A percentile compares a stretch with the other conserved stretches of the same genome.
phyloP scores from a whole-genome alignment of 192 early-diverging fungal genomes.

The Gigaspora rosea region DNA sequence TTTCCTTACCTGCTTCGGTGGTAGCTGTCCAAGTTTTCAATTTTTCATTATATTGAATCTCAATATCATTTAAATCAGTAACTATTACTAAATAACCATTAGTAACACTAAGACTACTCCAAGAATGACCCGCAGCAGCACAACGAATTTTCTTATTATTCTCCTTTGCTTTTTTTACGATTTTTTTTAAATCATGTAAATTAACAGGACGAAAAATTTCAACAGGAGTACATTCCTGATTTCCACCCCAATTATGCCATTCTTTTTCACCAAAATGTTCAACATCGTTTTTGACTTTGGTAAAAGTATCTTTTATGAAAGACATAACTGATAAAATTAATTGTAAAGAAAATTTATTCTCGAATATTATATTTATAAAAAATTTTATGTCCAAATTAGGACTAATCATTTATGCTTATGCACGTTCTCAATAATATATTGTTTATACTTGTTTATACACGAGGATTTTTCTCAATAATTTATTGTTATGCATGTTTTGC shows the following conservation, averaged over 20 bases:
- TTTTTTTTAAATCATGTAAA: conserved; percentile 36
- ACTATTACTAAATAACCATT: conserved; percentile 38
- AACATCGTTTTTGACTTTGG: too few relatives aligned
- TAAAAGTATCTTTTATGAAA: too few relatives aligned
- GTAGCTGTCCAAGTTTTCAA: conserved; percentile 34
- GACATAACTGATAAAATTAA: too few relatives aligned
- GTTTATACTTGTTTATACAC: too few relatives aligned
- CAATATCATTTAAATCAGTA: conserved; percentile 38
- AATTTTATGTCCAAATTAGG: too few relatives aligned
- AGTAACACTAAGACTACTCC: conserved; percentile 21
- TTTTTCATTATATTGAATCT: conserved; percentile 13
- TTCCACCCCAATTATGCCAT: conserved; percentile 39
- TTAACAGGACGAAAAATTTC: conserved; percentile 38
- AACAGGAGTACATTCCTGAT: conserved; percentile 30
- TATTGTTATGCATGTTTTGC: too few relatives aligned
- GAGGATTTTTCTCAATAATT: too few relatives aligned
- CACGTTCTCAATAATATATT: too few relatives aligned
- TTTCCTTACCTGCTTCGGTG: conserved; percentile 39
- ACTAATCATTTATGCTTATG: too few relatives aligned
- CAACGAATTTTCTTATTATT: conserved; percentile 41
- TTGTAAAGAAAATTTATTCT: too few relatives aligned
- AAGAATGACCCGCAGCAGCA: conserved; percentile 39
- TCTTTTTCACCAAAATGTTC: conserved; percentile 8
- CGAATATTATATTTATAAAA: too few relatives aligned
- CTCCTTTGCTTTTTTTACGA: conserved; percentile 33